A percentile compares a stretch with the other conserved stretches of the same genome.
These are phyloP conservation scores for Talaromyces proteolyticus DNA, from an alignment of 495 filamentous ascomycete genomes.

Conservation along the genomic window DNA sequence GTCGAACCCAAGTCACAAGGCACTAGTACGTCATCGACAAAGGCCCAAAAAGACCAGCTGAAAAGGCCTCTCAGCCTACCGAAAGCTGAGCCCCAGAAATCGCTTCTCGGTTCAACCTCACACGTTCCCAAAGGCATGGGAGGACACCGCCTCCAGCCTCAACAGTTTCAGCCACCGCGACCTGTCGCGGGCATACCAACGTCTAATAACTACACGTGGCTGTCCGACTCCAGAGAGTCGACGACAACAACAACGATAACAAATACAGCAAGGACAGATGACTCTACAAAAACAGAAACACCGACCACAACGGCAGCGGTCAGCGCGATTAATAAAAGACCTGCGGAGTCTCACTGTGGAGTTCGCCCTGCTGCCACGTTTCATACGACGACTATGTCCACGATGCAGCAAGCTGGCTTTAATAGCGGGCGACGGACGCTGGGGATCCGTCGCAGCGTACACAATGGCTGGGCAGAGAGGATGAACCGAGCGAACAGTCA, in stretches of 20 bases:
- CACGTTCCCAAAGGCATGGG: slow-evolving; percentile 11
- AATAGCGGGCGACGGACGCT: slow-evolving; percentile 40
- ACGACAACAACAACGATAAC: too few species aligned
- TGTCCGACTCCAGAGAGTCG: slow-evolving; percentile 13
- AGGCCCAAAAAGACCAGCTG: neutral
- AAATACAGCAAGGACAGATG: slow-evolving; percentile 6
- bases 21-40: neutral
- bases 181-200: slow-evolving; percentile 29
- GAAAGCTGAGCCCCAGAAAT: neutral
- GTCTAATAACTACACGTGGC: slow-evolving; percentile 36
- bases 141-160: slow-evolving; percentile 32
- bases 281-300: neutral
- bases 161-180: slow-evolving; percentile 27
- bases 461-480: slow-evolving; percentile 45
- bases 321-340: slow-evolving; percentile 21
- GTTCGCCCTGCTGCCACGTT: slow-evolving; percentile 37
- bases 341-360: slow-evolving; percentile 12
- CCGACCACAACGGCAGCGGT: slow-evolving; percentile 10
- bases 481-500: slow-evolving; percentile 30
- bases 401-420: slow-evolving; percentile 22
- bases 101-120: too few species aligned
- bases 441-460: slow-evolving; percentile 51
- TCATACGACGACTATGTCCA: slow-evolving; percentile 49
- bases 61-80: neutral
- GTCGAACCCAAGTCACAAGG: slow-evolving; percentile 1